phyloP scores from a whole-genome alignment of 2,329 filamentous ascomycete species.

The Calycina herbarum region DNA sequence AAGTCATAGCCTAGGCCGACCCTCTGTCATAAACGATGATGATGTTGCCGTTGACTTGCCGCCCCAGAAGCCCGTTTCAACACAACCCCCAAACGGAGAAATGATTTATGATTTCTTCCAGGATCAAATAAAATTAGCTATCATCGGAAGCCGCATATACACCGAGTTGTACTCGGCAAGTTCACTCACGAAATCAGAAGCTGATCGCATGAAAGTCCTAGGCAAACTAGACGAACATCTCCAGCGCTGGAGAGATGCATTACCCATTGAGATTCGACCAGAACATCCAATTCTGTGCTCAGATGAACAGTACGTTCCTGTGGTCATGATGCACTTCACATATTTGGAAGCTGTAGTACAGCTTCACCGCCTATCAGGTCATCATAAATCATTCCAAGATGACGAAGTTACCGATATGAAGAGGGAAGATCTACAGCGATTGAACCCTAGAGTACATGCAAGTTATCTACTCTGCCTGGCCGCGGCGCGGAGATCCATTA shows the following conservation, averaged over 20 bases:
- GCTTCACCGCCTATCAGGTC: conserved; percentile 26
- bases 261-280: conserved; percentile 32
- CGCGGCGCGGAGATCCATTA: conserved; percentile 27
- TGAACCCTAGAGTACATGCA: conserved; percentile 26
- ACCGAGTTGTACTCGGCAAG: conserved; percentile 31
- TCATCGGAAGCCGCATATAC: conserved; percentile 30
- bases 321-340: conserved; percentile 29
- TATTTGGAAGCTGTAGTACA: conserved; percentile 29
- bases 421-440: conserved; percentile 13
- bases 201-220: conserved; percentile 25
- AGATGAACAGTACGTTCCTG: conserved; percentile 22
- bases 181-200: conserved; percentile 27
- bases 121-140: conserved; percentile 21
- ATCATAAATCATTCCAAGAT: conserved; percentile 21
- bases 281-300: conserved; percentile 25
- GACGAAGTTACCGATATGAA: conserved; percentile 12
- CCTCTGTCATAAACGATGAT: conserved; percentile 32
- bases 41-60: conserved; percentile 32
- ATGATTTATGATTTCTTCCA: conserved; percentile 24
- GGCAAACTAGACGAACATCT: conserved; percentile 30
- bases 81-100: conserved; percentile 14
- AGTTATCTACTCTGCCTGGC: conserved; percentile 26
- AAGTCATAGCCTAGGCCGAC: conserved; percentile 25
- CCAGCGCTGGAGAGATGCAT: conserved; percentile 26
- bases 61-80: conserved; percentile 17